Base-by-base conservation (phyloP, 73 alveolate species). In the Tetrahymena elliotti region DNA sequence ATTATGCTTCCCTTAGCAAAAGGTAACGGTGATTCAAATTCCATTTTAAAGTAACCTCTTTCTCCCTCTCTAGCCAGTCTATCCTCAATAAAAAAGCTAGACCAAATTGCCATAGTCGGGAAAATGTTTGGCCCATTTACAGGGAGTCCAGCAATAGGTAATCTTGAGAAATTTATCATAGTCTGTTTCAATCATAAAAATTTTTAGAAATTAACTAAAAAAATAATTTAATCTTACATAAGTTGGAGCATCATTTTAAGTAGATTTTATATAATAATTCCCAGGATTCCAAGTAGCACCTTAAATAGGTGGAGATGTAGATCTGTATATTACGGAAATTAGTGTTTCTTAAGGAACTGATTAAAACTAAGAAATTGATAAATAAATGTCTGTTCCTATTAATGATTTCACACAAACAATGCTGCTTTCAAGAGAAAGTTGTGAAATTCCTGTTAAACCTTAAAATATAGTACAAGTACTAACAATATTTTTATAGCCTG, bases 41-140 rank as follows among this genome's bases (percentile, higher is more conserved):
- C 52, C 96, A 94, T 94, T 39, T 94, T 83, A 18, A 94, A 94
- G 53, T 94, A 93, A 4, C 96, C 96, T 31, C 96, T 94, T 38
- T 93, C 93, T 9, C 96, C 96, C 84, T 94, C 96, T 83, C 96
- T 83, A 8, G 96, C 96, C 24, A 52, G 38, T n/a, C 93, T 82
- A 83, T 94, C 88, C 18, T 52, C 36, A 18, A 83, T 83, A 20
- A 38, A 39, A 39, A 94, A 94, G 35, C 68, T 83, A 68, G 36
- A 37, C 96, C 96, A 94, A 27, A 83, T 93, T 82, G 93, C 38
- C 41, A 83, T 15, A 36, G 94, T 84, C 22, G 96, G 96, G 68
- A 94, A 94, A 34, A 83, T 84, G 35, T 94, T 94, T 3, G 96
- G 96, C 34, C 96, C 96, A 22, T 83, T 94, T 22, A 94, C 40